These are phyloP conservation scores for Hypoxylon rickii DNA, from an alignment of 495 filamentous ascomycete genomes.

Conservation along the genomic window DNA sequence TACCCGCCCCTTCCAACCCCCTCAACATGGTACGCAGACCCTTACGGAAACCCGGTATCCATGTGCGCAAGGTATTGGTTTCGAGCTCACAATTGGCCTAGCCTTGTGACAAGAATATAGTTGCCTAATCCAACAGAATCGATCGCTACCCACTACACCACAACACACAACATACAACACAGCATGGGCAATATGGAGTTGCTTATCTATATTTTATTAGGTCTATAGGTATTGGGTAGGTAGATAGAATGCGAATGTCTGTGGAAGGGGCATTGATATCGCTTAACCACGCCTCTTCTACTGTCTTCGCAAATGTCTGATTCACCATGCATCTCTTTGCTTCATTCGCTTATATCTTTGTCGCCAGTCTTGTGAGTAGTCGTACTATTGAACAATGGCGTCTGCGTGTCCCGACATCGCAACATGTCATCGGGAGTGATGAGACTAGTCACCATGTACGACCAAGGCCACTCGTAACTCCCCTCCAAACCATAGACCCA, in stretches of 20 bases:
- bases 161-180: too few relatives aligned
- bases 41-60: slow-evolving; percentile 3
- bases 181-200: too few relatives aligned
- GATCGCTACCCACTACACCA: too few relatives aligned
- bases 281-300: too few relatives aligned
- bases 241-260: too few relatives aligned
- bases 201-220: too few relatives aligned
- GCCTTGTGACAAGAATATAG: slow-evolving; percentile 16
- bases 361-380: slow-evolving; percentile 2
- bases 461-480: background rate
- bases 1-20: too few relatives aligned
- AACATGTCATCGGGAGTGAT: slow-evolving; percentile 20
- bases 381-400: background rate
- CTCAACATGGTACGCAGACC: too few relatives aligned
- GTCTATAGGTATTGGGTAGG: too few relatives aligned
- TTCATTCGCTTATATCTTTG: slow-evolving; percentile 3
- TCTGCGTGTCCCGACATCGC: slow-evolving; percentile 6
- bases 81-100: slow-evolving; percentile 14
- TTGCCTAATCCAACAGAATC: background rate
- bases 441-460: background rate
- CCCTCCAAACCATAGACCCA: background rate
- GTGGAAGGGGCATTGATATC: too few relatives aligned
- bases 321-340: slow-evolving; percentile 27
- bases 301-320: too few relatives aligned
- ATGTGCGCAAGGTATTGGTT: slow-evolving; percentile 29